Evolutionary conservation across 2,329 filamentous ascomycete genomes (phyloP), one percentile per base, ranked within the genome.

Genomic region (Microsporum canis): DNA sequence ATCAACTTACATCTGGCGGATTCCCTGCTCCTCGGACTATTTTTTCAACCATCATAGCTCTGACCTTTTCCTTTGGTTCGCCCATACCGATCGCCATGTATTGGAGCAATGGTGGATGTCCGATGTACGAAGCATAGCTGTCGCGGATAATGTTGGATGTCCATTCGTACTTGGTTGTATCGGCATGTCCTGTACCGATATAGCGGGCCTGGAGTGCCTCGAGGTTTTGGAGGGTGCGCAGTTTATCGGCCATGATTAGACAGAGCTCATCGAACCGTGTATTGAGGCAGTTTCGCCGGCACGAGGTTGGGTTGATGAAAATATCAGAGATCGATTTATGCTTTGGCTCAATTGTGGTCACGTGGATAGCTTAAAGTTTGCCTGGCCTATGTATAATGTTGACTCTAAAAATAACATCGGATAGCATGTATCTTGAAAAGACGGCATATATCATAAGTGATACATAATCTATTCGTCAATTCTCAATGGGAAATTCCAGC

Each of bases 141-240:
- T 99, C 94, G 73, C 94, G 91, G 72, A 91, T 84, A 71, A 97
- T 92, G 78, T 97, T 99, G 63, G 88, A 91, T 58, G 88, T 88
- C 91, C 91, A 99, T 77, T 99, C 94, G 85, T 94, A 94, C 75
- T 90, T 95, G 31, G 91, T 95, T 12, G 92, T 97, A 78, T 99
- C 94, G 49, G 92, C 89, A 75, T 96, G 91, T 29, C 94, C 94
- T 3, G 94, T 97, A 68, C 94, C 94, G 70, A 99, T 82, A 79
- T 94, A 96, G 71, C 95, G 95, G 70, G 91, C 87, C 77, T 99
- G 94, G 17, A 97, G 88, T 66, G 91, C 87, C 77, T 99, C 94
- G 72, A 99, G 91, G 75, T 99, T 94, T 77, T 99, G 94, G 69
- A 96, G 89, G 7, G 90, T 94, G 72, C 94, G 91, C 66, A 99